phyloP scores from a whole-genome alignment of 768 basidiomycete genomes.

The Pleurotus eryngii region DNA sequence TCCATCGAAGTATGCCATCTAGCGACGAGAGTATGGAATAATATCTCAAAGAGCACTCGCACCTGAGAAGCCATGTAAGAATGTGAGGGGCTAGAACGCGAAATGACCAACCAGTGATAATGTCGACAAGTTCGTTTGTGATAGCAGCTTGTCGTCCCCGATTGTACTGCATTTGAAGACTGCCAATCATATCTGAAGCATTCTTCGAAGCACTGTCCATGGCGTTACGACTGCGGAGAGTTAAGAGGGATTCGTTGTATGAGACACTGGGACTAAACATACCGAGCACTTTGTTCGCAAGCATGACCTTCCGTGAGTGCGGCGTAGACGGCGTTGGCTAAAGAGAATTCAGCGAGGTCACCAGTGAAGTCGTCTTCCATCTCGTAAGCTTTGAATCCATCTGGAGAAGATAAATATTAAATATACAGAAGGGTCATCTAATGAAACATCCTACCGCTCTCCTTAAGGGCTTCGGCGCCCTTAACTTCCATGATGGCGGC shows the following conservation, averaged over 20 bases:
- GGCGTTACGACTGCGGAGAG: slow-evolving; percentile 73
- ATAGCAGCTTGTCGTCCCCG: slow-evolving; percentile 98
- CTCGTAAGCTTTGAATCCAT: slow-evolving; percentile 93
- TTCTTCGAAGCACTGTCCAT: slow-evolving; percentile 99
- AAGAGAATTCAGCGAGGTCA: slow-evolving; percentile 91
- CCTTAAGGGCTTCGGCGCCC: slow-evolving; percentile 77
- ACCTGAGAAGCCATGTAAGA: slow-evolving; percentile 26
- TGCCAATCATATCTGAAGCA: slow-evolving; percentile 87
- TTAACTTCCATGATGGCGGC: slow-evolving; percentile 70
- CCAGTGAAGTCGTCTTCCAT: slow-evolving; percentile 95
- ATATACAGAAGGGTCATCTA: not conserved
- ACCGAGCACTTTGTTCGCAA: slow-evolving; percentile 92
- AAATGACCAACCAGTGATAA: slow-evolving; percentile 74
- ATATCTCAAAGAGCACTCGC: slow-evolving; percentile 42
- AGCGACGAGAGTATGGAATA: not conserved
- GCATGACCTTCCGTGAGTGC: slow-evolving; percentile 94
- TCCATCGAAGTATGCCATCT: not conserved
- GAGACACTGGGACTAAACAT: slow-evolving; percentile 17
- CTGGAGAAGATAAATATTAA: slow-evolving; percentile 29
- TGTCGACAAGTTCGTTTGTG: slow-evolving; percentile 92
- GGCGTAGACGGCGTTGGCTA: slow-evolving; percentile 95
- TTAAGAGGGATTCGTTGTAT: not conserved
- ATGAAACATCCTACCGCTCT: slow-evolving; percentile 54
- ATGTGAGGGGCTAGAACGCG: not conserved
- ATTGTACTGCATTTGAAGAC: slow-evolving; percentile 93